Evolutionary conservation across 2,329 filamentous ascomycete species (phyloP).

Genomic region (Emmonsia crescens): DNA sequence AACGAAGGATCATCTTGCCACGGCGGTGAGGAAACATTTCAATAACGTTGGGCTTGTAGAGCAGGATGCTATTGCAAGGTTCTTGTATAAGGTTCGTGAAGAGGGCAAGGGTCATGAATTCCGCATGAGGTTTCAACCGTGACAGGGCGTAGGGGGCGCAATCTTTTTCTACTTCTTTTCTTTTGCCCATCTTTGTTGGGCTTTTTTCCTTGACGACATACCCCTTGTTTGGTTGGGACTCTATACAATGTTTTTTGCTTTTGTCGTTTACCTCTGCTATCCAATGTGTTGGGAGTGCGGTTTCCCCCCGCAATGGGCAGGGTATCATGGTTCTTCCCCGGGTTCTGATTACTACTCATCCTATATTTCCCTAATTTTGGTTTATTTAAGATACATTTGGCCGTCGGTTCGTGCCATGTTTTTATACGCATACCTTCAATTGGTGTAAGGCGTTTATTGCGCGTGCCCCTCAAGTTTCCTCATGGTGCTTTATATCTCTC

Average conservation of each 20-base stretch:
- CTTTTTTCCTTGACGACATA: not conserved
- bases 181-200: not conserved
- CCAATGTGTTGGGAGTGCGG: not conserved
- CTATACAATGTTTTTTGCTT: not conserved
- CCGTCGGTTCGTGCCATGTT: not conserved
- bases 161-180: not conserved
- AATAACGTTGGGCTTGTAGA: constrained; percentile 37
- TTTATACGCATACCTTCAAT: not conserved
- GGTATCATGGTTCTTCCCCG: not conserved
- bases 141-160: constrained; percentile 2
- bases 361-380: not conserved
- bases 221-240: not conserved
- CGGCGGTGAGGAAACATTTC: constrained; percentile 37
- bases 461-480: not conserved
- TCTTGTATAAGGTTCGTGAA: constrained; percentile 40
- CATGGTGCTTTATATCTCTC: not conserved
- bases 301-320: no score
- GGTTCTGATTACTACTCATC: not conserved
- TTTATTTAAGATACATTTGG: not conserved
- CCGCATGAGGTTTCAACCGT: constrained; percentile 33
- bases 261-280: not conserved
- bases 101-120: constrained; percentile 33
- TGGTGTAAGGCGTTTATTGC: not conserved
- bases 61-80: constrained; percentile 38
- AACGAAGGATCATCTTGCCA: constrained; percentile 32